Conservation (phyloP, 1,139 yeast genomes). For the Hyphopichia khmerensis region DNA sequence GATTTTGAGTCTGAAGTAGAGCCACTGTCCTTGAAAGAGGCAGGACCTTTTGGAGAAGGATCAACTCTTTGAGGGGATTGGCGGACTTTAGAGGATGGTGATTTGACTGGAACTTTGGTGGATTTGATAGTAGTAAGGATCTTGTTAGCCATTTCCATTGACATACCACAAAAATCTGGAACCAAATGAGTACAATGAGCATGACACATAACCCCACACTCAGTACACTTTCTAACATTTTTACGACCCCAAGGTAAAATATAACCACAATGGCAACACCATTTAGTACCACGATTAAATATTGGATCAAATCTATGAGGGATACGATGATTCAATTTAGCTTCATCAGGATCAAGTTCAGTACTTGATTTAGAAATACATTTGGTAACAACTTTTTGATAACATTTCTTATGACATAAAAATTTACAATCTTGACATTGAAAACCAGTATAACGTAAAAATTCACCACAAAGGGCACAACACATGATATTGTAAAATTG, state of each 20-base stretch:
- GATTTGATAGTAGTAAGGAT: slow-evolving; percentile 81
- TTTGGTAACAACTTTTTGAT: slow-evolving; percentile 89
- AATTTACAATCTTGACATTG: slow-evolving; percentile 97
- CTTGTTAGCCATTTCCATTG: slow-evolving; percentile 94
- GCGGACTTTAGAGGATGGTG: slow-evolving; percentile 5
- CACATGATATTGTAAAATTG: slow-evolving; percentile 96
- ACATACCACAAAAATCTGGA: slow-evolving; percentile 98
- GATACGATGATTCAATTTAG: slow-evolving; percentile 90
- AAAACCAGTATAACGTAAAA: slow-evolving; percentile 86
- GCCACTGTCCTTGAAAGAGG: slow-evolving; percentile 6
- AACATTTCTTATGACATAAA: slow-evolving; percentile 92
- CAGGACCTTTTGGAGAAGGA: neutral
- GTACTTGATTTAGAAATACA: slow-evolving; percentile 89
- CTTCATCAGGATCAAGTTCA: slow-evolving; percentile 84
- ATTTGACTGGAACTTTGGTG: slow-evolving; percentile 51
- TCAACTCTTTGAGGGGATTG: slow-evolving; percentile 6
- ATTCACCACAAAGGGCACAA: slow-evolving; percentile 96
- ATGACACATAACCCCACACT: slow-evolving; percentile 95
- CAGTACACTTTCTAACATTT: slow-evolving; percentile 91
- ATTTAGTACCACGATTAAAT: slow-evolving; percentile 91
- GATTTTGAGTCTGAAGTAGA: slow-evolving; percentile 10
- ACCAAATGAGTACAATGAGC: slow-evolving; percentile 90
- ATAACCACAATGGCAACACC: slow-evolving; percentile 99
- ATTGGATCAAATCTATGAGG: slow-evolving; percentile 94
- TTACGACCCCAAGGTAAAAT: slow-evolving; percentile 92